Base-by-base conservation (phyloP, 23 red algal species). In the Gracilaria domingensis region DNA sequence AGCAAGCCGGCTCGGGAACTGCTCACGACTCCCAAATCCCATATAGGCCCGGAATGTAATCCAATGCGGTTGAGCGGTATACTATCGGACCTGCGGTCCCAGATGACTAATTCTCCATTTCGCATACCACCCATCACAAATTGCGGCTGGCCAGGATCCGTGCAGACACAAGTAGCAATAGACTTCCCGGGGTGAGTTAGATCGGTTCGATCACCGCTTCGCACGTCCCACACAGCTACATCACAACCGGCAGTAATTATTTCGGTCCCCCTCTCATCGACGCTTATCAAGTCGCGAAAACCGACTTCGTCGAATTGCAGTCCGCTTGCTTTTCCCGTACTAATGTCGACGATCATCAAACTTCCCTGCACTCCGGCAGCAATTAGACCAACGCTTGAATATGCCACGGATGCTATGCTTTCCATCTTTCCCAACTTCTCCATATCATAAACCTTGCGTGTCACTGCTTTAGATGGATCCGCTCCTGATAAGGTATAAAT, bases 111-210 rank as follows among this genome's bases (percentile, higher is more conserved):
- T 47, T 92, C 89, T 61, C 89, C 89, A 35, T 72, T 83, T 54
- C 79, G 59, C 40, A 66, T 75, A 28, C 89, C 89, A 28, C 79
- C 89, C 32, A 92, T 83, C 14, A 92, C 89, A 84, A 84, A 92
- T 18, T 92, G 77, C 16, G 77, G 77, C 49, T 92, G 89, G 32
- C 75, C 89, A 14, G 67, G 47, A 59, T 92, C 89, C 28, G 57
- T 75, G 13, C 37, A 55, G 6, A 92, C 80, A 39, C 66, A 83
- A 23, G 85, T 89, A 2, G 85, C 67, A 0, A 89, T 71, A 69
- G 37, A 56, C 16, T 65, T 58, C 1, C 56, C 85, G 50, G 85
- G 85, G 33, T 71, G 69, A 6, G 25, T 58, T 26, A 91, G 35
- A 28, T 82, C 75, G 20, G 77, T 77, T 51, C 73, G 62, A 24